Conservation (phyloP, 2,329 filamentous ascomycete genomes). For the Colletotrichum orchidophilum region DNA sequence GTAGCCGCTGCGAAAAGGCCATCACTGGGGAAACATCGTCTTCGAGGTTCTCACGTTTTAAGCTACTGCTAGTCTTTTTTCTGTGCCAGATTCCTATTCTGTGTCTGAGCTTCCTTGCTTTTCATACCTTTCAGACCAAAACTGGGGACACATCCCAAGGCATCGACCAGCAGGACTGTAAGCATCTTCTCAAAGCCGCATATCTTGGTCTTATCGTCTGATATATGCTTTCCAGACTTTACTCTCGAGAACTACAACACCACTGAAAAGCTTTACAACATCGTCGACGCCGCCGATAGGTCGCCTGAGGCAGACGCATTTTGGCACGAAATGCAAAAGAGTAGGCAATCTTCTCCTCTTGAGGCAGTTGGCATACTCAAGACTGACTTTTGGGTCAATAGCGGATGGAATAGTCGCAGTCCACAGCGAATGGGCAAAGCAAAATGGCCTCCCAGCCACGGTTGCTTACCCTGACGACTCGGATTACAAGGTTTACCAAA, state of each 20-base stretch:
- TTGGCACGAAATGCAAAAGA: not conserved
- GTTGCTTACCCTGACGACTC: not conserved
- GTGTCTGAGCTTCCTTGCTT: not conserved
- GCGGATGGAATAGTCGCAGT: not conserved
- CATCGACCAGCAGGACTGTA: not conserved
- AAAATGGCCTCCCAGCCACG: not conserved
- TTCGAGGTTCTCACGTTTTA: not conserved
- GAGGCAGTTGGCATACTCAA: not conserved
- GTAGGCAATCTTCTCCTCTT: fast-evolving
- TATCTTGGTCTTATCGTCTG: not conserved
- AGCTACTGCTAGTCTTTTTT: not conserved
- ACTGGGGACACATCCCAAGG: not conserved
- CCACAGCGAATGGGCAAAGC: not conserved
- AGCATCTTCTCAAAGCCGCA: not conserved
- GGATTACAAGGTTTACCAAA: not conserved
- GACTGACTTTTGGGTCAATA: not conserved
- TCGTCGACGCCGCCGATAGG: not conserved
- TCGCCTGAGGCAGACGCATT: not conserved
- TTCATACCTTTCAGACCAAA: not conserved
- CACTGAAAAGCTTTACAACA: not conserved
- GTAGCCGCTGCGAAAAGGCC: not conserved
- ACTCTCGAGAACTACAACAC: not conserved
- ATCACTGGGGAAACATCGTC: not conserved
- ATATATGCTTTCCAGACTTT: not conserved
- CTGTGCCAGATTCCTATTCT: not conserved